These are phyloP conservation scores for Tulasnella sp. DNA, from an alignment of 768 basidiomycete genomes.

Conservation along the genomic window DNA sequence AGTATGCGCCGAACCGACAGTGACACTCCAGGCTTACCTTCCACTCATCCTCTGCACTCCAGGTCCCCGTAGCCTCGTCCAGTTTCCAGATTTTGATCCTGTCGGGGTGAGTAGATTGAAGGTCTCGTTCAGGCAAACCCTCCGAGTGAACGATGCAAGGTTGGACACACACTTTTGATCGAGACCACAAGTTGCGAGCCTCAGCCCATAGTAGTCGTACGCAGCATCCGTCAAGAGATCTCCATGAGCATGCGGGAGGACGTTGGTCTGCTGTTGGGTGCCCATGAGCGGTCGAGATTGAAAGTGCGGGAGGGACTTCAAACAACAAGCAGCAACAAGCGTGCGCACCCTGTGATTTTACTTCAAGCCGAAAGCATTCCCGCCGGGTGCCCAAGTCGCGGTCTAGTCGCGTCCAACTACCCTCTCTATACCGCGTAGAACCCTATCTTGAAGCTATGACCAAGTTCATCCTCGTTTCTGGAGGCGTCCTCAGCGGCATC, in stretches of 20 bases:
- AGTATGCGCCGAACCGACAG: background rate
- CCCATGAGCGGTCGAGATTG: slow-evolving; percentile 3
- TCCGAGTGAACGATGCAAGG: slow-evolving; percentile 28
- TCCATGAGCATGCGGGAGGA: slow-evolving; percentile 47
- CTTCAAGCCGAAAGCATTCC: background rate
- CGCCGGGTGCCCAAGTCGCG: background rate
- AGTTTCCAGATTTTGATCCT: slow-evolving; percentile 84
- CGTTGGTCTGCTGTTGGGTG: slow-evolving; percentile 14
- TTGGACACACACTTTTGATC: slow-evolving; percentile 52
- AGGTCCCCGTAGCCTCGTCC: slow-evolving; percentile 62
- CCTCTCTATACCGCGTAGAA: background rate
- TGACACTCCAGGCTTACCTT: slow-evolving; percentile 46
- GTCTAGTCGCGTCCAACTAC: background rate
- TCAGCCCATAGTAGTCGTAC: slow-evolving; percentile 85
- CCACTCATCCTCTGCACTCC: slow-evolving; percentile 84
- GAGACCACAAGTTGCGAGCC: slow-evolving; percentile 70
- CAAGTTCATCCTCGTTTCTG: slow-evolving; percentile 93
- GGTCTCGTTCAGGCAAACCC: slow-evolving; percentile 21
- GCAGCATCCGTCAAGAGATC: slow-evolving; percentile 79
- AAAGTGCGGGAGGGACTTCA: background rate
- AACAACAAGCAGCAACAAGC: background rate
- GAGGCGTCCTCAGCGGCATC: slow-evolving; percentile 97
- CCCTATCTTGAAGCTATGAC: slow-evolving; percentile 46
- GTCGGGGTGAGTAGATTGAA: background rate
- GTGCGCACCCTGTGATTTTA: background rate